Base-by-base conservation (phyloP, 805 yeast species). In the Lipomyces anomalus region DNA sequence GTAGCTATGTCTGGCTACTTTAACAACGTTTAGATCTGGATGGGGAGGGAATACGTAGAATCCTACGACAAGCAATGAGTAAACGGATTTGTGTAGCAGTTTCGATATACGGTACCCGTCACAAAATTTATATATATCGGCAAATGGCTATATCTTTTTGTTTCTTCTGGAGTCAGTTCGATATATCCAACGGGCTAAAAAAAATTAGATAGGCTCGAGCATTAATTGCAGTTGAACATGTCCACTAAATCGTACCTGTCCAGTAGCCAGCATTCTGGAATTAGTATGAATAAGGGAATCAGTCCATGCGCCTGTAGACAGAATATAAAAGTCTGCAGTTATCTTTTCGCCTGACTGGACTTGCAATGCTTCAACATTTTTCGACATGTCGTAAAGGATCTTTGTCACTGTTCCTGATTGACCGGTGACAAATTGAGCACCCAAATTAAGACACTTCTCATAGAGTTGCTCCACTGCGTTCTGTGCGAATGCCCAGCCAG, bases 301-400 rank as follows among this genome's bases (percentile, higher is more conserved):
- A 9, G 57, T 37, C 56, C 58, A 55, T 11, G 58, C 59, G 28
- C 59, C 59, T 1, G 53, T 37, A 13, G 59, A 53, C 11, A 45
- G 30, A 18, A 55, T 23, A 11, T 37, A 42, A n/a, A 44, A 36
- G 34, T 55, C 58, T 6, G 44, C 47, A 3, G 21, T 7, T 20
- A 41, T 22, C 17, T 18, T 16, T 7, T 17, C 29, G 17, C 48
- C 53, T 26, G 30, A 35, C 9, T 45, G 45, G 6, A 41, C 29
- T 11, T 35, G 26, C 23, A 44, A 9, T 6, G 42, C 45, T 6
- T 41, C 18, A 4, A 40, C 45, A 5, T 18, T 6, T 11, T 38
- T 21, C 11, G 11, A 18, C 21, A 7, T 17, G 13, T 39, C 13
- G 37, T 53, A 44, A 18, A 33, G 22, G 16, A 55, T 16, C n/a